phyloP scores from a whole-genome alignment of 2,329 filamentous ascomycete genomes.

The Diaporthe humulicola region DNA sequence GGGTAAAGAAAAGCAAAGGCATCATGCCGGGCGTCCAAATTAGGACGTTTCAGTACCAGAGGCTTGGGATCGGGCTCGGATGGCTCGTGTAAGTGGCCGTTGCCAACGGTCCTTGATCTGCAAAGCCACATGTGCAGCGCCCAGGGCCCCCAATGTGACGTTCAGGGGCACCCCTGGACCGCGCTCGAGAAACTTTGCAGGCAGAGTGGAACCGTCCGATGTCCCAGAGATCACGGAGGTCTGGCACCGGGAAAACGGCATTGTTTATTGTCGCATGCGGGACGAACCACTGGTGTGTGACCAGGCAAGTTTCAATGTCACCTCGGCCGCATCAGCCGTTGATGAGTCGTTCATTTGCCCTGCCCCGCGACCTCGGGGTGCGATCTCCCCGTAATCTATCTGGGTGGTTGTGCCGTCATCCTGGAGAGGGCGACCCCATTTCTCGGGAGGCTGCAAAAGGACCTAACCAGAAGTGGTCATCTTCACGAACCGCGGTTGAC shows the following conservation, averaged over 20 bases:
- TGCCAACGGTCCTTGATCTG: constrained; percentile 14
- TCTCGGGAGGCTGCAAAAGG: constrained; percentile 17
- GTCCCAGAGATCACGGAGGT: neutral
- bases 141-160: neutral
- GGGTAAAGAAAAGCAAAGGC: neutral
- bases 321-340: constrained; percentile 16
- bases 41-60: constrained; percentile 4
- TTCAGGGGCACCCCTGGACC: neutral
- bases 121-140: constrained; percentile 10
- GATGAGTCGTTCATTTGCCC: neutral
- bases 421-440: constrained; percentile 10
- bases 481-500: constrained; percentile 19
- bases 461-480: constrained; percentile 29
- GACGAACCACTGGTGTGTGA: constrained; percentile 11
- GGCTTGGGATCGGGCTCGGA: neutral
- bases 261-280: constrained; percentile 6
- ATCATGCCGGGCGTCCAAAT: neutral
- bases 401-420: constrained; percentile 3
- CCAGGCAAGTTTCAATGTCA: constrained; percentile 1
- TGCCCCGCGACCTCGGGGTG: neutral
- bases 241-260: constrained; percentile 13
- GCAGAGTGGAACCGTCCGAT: constrained; percentile 13
- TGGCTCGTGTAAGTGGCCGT: constrained; percentile 6
- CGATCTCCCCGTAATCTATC: neutral
- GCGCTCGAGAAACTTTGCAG: neutral